Evolutionary conservation across 1,284 basidiomycete species (phyloP).

Genomic region (Ganoderma sp.): DNA sequence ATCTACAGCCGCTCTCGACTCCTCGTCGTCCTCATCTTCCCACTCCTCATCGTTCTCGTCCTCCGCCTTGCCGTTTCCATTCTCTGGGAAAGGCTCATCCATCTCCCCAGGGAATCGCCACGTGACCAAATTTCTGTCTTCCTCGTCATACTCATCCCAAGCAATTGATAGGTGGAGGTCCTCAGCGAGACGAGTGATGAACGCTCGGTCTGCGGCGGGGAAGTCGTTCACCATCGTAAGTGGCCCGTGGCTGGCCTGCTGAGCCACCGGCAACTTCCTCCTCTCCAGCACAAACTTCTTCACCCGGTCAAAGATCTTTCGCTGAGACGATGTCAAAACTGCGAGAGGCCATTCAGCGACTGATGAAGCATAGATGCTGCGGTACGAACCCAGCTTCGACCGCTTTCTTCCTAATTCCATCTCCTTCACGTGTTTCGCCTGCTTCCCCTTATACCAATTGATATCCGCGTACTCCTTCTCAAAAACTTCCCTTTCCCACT

Average conservation of each 20-base stretch:
- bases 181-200: slow-evolving; percentile 76
- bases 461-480: slow-evolving; percentile 89
- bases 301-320: slow-evolving; percentile 78
- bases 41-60: slow-evolving; percentile 44
- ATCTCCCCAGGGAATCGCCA: slow-evolving; percentile 62
- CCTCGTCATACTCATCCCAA: slow-evolving; percentile 91
- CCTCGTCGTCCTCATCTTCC: slow-evolving; percentile 58
- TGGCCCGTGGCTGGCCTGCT: slow-evolving; percentile 46
- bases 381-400: slow-evolving; percentile 55
- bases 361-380: background rate
- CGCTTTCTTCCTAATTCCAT: slow-evolving; percentile 58
- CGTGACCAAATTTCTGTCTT: slow-evolving; percentile 78
- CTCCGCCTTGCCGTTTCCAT: slow-evolving; percentile 42
- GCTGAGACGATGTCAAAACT: slow-evolving; percentile 79
- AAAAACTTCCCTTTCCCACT: slow-evolving; percentile 89
- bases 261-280: slow-evolving; percentile 47
- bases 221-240: slow-evolving; percentile 79
- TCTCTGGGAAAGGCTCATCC: slow-evolving; percentile 47
- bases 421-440: slow-evolving; percentile 71
- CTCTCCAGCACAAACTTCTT: slow-evolving; percentile 73
- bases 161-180: slow-evolving; percentile 77
- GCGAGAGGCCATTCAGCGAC: slow-evolving; percentile 4
- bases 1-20: slow-evolving; percentile 69
- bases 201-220: slow-evolving; percentile 77
- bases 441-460: slow-evolving; percentile 92